Conservation (phyloP, 2,329 filamentous ascomycete species). For the Colletotrichum kahawae region DNA sequence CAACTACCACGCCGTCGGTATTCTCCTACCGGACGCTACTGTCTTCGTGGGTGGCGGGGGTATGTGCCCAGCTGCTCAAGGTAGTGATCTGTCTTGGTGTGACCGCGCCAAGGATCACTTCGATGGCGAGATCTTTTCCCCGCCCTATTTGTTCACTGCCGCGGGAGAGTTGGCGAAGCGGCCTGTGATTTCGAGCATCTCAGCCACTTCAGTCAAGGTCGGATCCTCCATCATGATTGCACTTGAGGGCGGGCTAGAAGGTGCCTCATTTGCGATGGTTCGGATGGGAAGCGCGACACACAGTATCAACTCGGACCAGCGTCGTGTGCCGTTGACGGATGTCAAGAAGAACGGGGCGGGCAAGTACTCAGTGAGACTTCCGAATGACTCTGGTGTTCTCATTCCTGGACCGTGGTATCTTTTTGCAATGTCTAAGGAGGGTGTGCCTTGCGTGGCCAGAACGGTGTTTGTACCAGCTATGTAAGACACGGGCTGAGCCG, state of each 20-base stretch:
- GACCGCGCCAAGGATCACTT: not conserved
- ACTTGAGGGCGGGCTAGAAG: accelerated
- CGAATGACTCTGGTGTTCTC: not conserved
- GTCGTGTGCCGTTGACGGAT: not conserved
- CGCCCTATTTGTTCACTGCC: not conserved
- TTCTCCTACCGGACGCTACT: not conserved
- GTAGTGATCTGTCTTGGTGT: not conserved
- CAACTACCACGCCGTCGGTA: not conserved
- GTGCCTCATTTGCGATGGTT: not conserved
- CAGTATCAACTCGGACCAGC: not conserved
- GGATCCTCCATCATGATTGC: not conserved
- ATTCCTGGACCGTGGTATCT: not conserved
- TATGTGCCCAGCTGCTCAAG: not conserved
- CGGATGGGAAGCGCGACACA: not conserved
- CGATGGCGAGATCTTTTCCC: not conserved
- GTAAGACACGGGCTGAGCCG: too few species aligned
- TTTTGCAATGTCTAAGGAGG: accelerated
- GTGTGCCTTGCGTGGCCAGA: not conserved
- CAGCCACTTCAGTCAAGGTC: not conserved
- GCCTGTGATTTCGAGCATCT: not conserved
- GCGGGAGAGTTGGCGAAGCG: not conserved
- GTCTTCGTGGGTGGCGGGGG: not conserved
- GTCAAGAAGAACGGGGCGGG: not conserved
- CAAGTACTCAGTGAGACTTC: not conserved
- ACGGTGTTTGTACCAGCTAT: not conserved